These are phyloP conservation scores for Tetrapisispora phaffii DNA, from an alignment of 805 yeast species.

Conservation along the genomic window DNA sequence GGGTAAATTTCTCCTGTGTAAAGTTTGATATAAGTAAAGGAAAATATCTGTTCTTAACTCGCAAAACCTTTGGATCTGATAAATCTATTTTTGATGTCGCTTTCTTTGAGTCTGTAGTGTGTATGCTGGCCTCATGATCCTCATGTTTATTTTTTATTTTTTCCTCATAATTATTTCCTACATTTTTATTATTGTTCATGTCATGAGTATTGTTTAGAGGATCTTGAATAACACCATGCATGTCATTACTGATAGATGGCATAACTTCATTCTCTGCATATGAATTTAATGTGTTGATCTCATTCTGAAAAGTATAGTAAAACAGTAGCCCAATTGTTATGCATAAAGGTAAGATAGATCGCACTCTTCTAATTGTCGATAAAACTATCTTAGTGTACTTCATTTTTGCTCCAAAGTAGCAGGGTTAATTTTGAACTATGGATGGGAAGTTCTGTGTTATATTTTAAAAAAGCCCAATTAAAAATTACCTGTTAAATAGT, in stretches of 20 bases:
- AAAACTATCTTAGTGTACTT: conserved; percentile 7
- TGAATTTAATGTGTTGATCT: conserved; percentile 28
- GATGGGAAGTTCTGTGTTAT: no score
- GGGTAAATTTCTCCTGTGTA: conserved; percentile 14
- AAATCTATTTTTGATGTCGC: conserved; percentile 4
- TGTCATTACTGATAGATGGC: conserved; percentile 20
- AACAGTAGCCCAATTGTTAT: conserved; percentile 25
- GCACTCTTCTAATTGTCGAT: conserved; percentile 14
- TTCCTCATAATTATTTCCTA: background rate
- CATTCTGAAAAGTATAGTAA: conserved; percentile 30
- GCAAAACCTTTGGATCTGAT: conserved; percentile 15
- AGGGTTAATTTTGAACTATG: background rate
- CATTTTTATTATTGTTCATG: background rate
- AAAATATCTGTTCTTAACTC: conserved; percentile 32
- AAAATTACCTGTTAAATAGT: background rate
- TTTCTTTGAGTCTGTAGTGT: background rate
- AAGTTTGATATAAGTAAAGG: conserved; percentile 27
- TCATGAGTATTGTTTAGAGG: background rate
- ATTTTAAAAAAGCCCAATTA: background rate
- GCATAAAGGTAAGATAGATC: conserved; percentile 21
- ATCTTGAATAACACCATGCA: background rate
- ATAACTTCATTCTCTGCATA: conserved; percentile 29
- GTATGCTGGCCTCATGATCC: background rate
- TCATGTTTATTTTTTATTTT: background rate
- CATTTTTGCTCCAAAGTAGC: background rate